Percentiles rank a stretch among this genome's conserved stretches.
These are phyloP conservation scores for Aurinia saxatilis DNA, from an alignment of 345 rosid species.

Conservation along the genomic window DNA sequence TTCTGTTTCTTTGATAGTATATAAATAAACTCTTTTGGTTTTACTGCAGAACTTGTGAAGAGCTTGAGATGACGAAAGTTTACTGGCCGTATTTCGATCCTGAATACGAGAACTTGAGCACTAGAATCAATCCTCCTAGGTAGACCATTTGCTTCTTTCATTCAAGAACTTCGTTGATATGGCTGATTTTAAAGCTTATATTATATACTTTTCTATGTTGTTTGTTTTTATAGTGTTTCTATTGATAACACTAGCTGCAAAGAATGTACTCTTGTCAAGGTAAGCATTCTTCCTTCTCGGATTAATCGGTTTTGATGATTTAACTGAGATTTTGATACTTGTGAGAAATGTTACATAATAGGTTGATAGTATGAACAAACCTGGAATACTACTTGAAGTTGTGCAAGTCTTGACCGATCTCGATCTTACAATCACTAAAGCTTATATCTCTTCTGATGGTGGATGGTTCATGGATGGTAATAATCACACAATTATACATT, in stretches of 20 bases:
- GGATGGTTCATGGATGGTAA: slow-evolving; percentile 99
- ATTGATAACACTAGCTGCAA: slow-evolving; percentile 70
- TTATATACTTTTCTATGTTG: not conserved
- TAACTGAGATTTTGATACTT: not conserved
- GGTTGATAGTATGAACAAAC: slow-evolving; percentile 95
- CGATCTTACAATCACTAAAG: slow-evolving; percentile 83
- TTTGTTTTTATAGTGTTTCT: slow-evolving; percentile 66
- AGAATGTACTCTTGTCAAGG: slow-evolving; percentile 77
- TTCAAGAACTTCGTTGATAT: not conserved
- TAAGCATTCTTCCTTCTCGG: slow-evolving; percentile 17
- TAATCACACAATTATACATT: not conserved
- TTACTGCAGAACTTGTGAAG: slow-evolving; percentile 6
- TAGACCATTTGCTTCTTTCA: slow-evolving; percentile 15
- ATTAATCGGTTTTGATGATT: not conserved
- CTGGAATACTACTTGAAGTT: slow-evolving; percentile 89
- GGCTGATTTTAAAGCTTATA: not conserved
- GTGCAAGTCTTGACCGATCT: slow-evolving; percentile 86
- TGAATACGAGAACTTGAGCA: slow-evolving; percentile 82
- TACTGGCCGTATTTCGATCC: slow-evolving; percentile 97
- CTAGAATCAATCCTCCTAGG: slow-evolving; percentile 94
- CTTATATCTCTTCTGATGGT: slow-evolving; percentile 94
- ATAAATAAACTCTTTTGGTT: not conserved
- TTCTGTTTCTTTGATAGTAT: not conserved
- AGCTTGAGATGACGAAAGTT: slow-evolving; percentile 52
- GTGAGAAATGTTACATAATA: slow-evolving; percentile 3